phyloP scores from a whole-genome alignment of 2,329 filamentous ascomycete genomes.

The Clonostachys byssicola region DNA sequence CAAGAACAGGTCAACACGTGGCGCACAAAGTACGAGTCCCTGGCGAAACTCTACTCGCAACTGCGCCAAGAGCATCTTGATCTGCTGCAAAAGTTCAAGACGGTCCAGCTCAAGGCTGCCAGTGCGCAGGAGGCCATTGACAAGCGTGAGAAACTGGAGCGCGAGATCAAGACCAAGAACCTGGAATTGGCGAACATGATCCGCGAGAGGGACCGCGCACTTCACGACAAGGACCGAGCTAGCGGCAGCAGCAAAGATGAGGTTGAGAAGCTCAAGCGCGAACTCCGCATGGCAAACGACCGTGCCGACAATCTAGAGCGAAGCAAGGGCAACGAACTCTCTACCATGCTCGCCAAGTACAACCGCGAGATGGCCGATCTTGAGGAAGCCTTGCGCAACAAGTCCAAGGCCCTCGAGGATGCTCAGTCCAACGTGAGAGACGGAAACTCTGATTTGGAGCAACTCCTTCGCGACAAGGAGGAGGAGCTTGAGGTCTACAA shows the following conservation, averaged over 20 bases:
- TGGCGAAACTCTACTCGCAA: slow-evolving; percentile 97
- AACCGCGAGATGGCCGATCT: slow-evolving; percentile 97
- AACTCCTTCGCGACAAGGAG: slow-evolving; percentile 86
- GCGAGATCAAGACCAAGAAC: slow-evolving; percentile 99
- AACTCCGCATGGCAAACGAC: slow-evolving; percentile 87
- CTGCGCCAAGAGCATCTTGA: slow-evolving; percentile 93
- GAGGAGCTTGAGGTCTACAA: slow-evolving; percentile 98
- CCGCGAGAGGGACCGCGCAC: slow-evolving; percentile 84
- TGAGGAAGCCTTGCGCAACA: slow-evolving; percentile 85
- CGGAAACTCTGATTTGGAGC: slow-evolving; percentile 80
- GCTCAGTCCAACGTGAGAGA: slow-evolving; percentile 73
- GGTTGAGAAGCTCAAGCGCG: slow-evolving; percentile 88
- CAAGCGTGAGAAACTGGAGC: slow-evolving; percentile 87
- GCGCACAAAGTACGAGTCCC: slow-evolving; percentile 92
- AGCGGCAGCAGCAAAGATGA: slow-evolving; percentile 87
- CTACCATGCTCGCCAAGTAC: slow-evolving; percentile 90
- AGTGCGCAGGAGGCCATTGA: slow-evolving; percentile 97
- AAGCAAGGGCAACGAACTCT: slow-evolving; percentile 91
- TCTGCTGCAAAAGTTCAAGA: slow-evolving; percentile 92
- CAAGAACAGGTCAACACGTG: slow-evolving; percentile 98
- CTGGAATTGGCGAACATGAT: slow-evolving; percentile 99
- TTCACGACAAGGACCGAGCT: slow-evolving; percentile 89
- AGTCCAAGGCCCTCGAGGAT: slow-evolving; percentile 83
- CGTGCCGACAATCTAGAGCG: slow-evolving; percentile 88
- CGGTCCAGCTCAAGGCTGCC: slow-evolving; percentile 91